A percentile compares a stretch with the other conserved stretches of the same genome.
These are phyloP conservation scores for Grosmannia huntii DNA, from an alignment of 2,329 filamentous ascomycete species.

Conservation along the genomic window DNA sequence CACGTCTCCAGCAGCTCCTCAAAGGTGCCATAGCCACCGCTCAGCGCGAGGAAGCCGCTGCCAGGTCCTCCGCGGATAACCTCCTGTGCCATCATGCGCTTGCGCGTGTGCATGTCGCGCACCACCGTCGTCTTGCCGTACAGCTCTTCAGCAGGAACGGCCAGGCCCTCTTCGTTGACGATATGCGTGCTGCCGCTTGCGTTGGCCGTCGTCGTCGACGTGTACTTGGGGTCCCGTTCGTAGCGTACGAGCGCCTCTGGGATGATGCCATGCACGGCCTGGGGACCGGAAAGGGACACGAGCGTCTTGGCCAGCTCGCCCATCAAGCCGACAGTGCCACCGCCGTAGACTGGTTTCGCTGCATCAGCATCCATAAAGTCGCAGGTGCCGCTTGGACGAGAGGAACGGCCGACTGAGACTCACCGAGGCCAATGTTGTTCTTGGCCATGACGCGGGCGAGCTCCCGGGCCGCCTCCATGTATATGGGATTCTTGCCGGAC, in stretches of 20 bases:
- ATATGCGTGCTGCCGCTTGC: not conserved
- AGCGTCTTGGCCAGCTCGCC: slow-evolving; percentile 82
- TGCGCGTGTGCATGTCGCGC: slow-evolving; percentile 90
- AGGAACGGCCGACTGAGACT: slow-evolving; percentile 11
- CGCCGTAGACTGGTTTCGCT: slow-evolving; percentile 63
- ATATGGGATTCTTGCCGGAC: slow-evolving; percentile 56
- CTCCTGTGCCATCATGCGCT: slow-evolving; percentile 83
- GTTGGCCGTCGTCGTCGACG: slow-evolving; percentile 20
- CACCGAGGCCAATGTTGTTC: slow-evolving; percentile 64
- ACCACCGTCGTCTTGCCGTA: slow-evolving; percentile 85
- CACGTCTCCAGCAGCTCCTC: slow-evolving; percentile 89
- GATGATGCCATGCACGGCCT: slow-evolving; percentile 85
- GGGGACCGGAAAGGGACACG: slow-evolving; percentile 67
- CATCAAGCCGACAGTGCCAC: slow-evolving; percentile 91
- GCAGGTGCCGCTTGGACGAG: too few relatives aligned
- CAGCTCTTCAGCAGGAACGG: slow-evolving; percentile 47
- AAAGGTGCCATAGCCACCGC: slow-evolving; percentile 85
- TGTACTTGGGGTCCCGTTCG: slow-evolving; percentile 54
- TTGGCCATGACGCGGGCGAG: slow-evolving; percentile 64
- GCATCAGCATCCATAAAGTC: not conserved
- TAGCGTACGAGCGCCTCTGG: slow-evolving; percentile 70
- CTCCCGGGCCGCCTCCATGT: slow-evolving; percentile 64
- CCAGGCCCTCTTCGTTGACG: slow-evolving; percentile 20
- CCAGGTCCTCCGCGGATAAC: slow-evolving; percentile 72
- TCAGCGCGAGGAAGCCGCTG: slow-evolving; percentile 77